phyloP scores from a whole-genome alignment of 2,329 filamentous ascomycete species.

The Venturia nashicola region DNA sequence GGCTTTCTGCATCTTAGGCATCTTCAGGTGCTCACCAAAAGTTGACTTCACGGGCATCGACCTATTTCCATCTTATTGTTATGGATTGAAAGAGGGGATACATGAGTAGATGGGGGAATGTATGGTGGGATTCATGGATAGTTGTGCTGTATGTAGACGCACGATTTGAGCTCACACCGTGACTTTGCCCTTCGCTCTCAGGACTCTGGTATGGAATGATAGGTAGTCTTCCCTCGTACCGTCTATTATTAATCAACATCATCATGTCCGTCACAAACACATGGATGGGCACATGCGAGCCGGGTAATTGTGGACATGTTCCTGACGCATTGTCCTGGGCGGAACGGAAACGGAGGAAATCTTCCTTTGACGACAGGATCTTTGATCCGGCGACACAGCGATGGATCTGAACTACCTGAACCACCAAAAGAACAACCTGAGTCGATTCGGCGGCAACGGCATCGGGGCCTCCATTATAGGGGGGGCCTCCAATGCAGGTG shows the following conservation, averaged over 20 bases:
- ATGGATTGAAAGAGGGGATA: not conserved
- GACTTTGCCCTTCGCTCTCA: too few relatives aligned
- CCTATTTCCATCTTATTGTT: not conserved
- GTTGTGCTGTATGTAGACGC: too few relatives aligned
- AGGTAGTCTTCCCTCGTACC: too few relatives aligned
- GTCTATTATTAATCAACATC: too few relatives aligned
- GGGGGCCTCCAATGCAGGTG: too few relatives aligned
- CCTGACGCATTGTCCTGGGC: not conserved
- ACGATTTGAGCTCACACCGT: too few relatives aligned
- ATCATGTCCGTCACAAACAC: too few relatives aligned
- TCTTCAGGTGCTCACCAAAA: not conserved
- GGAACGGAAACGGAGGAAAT: not conserved
- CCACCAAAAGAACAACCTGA: not conserved
- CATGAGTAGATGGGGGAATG: not conserved
- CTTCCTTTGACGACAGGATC: not conserved
- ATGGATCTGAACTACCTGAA: not conserved
- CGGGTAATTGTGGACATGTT: not conserved
- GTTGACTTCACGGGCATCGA: not conserved
- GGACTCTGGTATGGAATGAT: too few relatives aligned
- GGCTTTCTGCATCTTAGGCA: not conserved
- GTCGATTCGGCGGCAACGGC: not conserved
- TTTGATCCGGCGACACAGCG: not conserved
- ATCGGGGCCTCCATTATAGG: not conserved
- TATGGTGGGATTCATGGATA: not conserved
- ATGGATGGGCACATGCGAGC: too few relatives aligned